A percentile compares a stretch with the other conserved stretches of the same genome.
Evolutionary conservation across 2,329 filamentous ascomycete species (phyloP).

Genomic region (Alternaria sp.): DNA sequence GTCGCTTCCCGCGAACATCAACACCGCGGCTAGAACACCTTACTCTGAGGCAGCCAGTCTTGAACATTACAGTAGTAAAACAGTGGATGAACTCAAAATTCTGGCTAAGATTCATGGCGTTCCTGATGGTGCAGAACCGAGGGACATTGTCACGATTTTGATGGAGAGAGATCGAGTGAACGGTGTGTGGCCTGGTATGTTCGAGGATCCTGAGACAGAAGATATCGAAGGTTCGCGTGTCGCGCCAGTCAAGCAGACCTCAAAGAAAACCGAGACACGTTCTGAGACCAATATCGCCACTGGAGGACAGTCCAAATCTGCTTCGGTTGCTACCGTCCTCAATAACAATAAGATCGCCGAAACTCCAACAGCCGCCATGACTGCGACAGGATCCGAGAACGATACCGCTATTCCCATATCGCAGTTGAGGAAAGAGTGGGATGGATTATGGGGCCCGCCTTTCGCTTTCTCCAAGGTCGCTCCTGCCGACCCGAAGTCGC

Average conservation of each 20-base stretch:
- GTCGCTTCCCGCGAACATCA: not conserved
- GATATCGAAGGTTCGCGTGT: not conserved
- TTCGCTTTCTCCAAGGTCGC: not conserved
- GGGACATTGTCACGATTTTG: not conserved
- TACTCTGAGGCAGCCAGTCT: not conserved
- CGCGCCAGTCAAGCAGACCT: not conserved
- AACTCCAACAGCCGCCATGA: not conserved
- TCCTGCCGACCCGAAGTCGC: not conserved
- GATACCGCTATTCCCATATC: not conserved
- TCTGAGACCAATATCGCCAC: not conserved
- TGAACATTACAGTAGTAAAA: not conserved
- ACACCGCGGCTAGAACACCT: not conserved
- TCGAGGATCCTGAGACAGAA: not conserved
- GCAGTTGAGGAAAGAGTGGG: not conserved
- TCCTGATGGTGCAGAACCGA: not conserved
- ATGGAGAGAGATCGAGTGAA: not conserved
- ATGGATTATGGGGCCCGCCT: not conserved
- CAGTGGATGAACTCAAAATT: not conserved
- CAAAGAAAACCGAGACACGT: not conserved
- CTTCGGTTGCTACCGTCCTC: not conserved
- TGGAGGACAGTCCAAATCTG: not conserved
- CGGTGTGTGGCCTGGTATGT: not conserved
- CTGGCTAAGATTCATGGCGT: not conserved
- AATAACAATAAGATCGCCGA: not conserved
- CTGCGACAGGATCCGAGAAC: not conserved